Evolutionary conservation across 371 early-diverging fungal species (phyloP).

Genomic region (Mucor lusitanicus): DNA sequence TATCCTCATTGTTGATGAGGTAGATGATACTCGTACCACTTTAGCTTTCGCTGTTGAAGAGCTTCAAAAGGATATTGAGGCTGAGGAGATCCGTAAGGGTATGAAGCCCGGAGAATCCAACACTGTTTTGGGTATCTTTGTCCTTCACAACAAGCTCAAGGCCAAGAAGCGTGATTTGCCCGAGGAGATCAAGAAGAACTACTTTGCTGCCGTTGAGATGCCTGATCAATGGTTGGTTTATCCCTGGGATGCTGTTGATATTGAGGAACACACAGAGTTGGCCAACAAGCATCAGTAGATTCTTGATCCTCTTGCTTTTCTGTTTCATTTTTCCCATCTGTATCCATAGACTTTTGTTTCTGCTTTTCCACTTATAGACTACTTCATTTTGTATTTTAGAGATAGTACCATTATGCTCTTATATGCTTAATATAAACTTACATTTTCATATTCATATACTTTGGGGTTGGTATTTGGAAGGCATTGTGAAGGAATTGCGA

Average conservation of each 20-base stretch:
- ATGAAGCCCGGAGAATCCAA: conserved; percentile 57
- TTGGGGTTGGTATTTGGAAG: not conserved
- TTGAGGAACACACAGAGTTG: conserved; percentile 65
- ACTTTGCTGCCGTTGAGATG: conserved; percentile 73
- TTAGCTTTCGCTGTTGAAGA: conserved; percentile 74
- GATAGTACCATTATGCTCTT: not conserved
- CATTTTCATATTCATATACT: not conserved
- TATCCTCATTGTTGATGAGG: conserved; percentile 80
- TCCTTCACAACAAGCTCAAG: conserved; percentile 79
- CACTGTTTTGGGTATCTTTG: conserved; percentile 74
- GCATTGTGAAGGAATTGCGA: no score
- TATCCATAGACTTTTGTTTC: not conserved
- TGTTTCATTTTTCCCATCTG: not conserved
- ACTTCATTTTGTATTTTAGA: not conserved
- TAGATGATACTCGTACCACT: conserved; percentile 78
- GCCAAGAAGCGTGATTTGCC: conserved; percentile 69
- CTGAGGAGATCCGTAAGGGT: conserved; percentile 52
- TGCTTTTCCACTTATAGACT: conserved; percentile 2
- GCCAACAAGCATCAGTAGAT: conserved; percentile 34
- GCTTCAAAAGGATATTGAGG: conserved; percentile 66
- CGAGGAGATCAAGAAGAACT: conserved; percentile 60
- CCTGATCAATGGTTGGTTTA: conserved; percentile 79
- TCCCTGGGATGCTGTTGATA: conserved; percentile 79
- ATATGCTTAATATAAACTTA: not conserved
- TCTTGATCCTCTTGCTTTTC: not conserved